Percentiles rank a stretch among this genome's conserved stretches.
phyloP scores from a whole-genome alignment of 495 filamentous ascomycete species.

The Cladorrhinum samala region DNA sequence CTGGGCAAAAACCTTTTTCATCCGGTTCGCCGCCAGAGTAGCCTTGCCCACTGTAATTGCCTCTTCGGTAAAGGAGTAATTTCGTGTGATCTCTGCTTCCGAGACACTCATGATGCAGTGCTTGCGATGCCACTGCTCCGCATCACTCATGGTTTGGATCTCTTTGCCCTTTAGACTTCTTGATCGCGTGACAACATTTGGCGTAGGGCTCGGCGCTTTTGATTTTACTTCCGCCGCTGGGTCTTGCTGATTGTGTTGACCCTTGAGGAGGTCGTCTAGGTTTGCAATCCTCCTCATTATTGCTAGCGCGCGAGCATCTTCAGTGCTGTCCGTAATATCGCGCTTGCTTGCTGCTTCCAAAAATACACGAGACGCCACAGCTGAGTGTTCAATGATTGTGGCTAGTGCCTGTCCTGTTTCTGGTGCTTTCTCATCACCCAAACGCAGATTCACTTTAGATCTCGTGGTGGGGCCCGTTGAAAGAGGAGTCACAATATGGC shows the following conservation, averaged over 20 bases:
- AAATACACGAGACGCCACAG: constrained; percentile 10
- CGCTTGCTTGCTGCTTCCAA: neutral
- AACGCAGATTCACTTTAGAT: neutral
- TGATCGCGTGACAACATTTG: neutral
- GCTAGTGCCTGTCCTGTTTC: constrained; percentile 3
- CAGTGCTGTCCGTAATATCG: neutral
- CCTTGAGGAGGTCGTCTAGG: neutral
- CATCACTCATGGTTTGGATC: neutral
- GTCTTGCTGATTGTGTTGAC: neutral
- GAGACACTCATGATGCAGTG: constrained; percentile 32
- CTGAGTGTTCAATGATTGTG: constrained; percentile 2
- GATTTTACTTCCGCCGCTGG: neutral
- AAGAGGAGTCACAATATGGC: neutral
- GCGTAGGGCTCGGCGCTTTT: neutral
- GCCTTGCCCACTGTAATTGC: constrained; percentile 2
- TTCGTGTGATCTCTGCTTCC: constrained; percentile 31
- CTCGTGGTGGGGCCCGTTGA: neutral
- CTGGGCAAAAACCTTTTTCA: constrained; percentile 49
- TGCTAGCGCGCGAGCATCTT: neutral
- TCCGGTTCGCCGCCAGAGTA: constrained; percentile 24
- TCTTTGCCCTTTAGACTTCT: neutral
- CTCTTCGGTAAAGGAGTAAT: constrained; percentile 15
- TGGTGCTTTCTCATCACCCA: neutral
- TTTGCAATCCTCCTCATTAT: neutral
- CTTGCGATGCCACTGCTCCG: constrained; percentile 30